A percentile compares a stretch with the other conserved stretches of the same genome.
Evolutionary conservation across 2,329 filamentous ascomycete genomes (phyloP).

Genomic region (Pseudogymnoascus sp.): DNA sequence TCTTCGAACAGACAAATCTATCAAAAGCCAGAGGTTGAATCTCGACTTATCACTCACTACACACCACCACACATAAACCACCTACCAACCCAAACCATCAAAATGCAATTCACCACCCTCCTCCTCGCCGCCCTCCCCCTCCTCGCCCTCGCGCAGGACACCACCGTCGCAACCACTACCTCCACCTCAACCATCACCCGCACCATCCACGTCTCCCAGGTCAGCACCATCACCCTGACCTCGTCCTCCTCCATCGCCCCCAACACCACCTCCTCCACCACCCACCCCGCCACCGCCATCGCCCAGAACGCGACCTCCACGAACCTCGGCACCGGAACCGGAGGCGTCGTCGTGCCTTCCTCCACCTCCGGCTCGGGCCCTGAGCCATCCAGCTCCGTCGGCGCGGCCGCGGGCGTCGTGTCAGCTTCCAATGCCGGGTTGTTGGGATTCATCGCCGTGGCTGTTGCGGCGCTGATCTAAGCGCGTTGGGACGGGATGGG

Average conservation of each 20-base stretch:
- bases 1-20: neutral
- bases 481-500: neutral
- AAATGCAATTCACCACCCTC: neutral
- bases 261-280: neutral
- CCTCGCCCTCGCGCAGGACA: constrained; percentile 2
- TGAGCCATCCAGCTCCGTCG: neutral
- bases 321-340: neutral
- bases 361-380: neutral
- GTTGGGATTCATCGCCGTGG: neutral
- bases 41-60: too few relatives aligned
- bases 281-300: neutral
- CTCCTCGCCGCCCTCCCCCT: neutral
- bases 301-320: neutral
- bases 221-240: constrained; percentile 1
- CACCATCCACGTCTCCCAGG: neutral
- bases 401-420: neutral
- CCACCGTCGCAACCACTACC: constrained; percentile 7
- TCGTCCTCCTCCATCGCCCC: neutral
- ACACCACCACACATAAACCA: too few relatives aligned
- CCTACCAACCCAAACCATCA: neutral
- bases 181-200: neutral
- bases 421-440: neutral
- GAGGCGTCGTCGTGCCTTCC: neutral
- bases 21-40: neutral
- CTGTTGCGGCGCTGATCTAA: neutral